Conservation (phyloP, 208 protist species). For the Entamoeba invadens region DNA sequence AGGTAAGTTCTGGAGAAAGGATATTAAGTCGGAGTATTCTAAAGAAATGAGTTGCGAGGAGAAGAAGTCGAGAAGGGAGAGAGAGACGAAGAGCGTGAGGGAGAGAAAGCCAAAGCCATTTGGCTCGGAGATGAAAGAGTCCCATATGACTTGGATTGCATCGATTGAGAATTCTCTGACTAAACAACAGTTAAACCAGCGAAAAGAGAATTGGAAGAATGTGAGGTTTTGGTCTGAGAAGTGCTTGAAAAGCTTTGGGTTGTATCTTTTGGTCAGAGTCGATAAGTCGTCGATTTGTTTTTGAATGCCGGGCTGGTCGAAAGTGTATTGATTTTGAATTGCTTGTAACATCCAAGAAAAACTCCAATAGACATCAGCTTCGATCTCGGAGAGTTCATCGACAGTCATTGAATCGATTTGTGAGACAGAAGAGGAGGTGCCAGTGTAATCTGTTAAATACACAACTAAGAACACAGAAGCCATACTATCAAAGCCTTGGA, state of each 20-base stretch:
- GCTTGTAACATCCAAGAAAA: background rate
- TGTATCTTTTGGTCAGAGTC: background rate
- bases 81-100: background rate
- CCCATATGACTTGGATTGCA: background rate
- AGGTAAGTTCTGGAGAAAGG: background rate
- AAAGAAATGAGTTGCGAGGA: background rate
- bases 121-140: background rate
- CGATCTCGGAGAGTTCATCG: background rate
- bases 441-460: background rate
- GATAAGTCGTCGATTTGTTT: background rate
- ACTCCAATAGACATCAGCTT: background rate
- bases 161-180: background rate
- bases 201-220: background rate
- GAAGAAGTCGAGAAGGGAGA: background rate
- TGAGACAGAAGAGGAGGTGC: background rate
- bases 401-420: background rate
- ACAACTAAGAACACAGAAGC: background rate
- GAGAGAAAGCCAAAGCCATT: background rate
- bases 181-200: background rate
- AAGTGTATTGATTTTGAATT: background rate
- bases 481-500: background rate
- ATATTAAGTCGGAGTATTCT: background rate
- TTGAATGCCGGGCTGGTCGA: background rate
- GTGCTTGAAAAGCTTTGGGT: background rate
- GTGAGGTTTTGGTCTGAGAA: background rate